Percentiles rank a stretch among this genome's conserved stretches.
Evolutionary conservation across 2,329 filamentous ascomycete genomes (phyloP).

Genomic region (Fusarium papillatum): DNA sequence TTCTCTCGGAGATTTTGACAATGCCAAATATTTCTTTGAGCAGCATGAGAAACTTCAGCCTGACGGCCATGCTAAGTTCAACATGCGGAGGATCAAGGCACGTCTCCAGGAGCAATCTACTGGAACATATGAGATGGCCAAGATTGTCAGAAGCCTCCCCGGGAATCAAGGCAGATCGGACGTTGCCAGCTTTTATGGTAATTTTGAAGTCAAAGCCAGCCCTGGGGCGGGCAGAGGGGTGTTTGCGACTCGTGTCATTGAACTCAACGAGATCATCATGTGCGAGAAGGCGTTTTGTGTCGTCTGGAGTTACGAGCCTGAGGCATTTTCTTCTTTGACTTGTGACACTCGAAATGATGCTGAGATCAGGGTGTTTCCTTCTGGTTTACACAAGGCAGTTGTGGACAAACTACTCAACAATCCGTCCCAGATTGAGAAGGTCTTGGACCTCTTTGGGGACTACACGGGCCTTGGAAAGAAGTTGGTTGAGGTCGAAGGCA

Average conservation of each 20-base stretch:
- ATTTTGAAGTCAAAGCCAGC: slow-evolving; percentile 45
- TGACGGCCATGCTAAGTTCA: slow-evolving; percentile 24
- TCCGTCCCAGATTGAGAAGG: slow-evolving; percentile 35
- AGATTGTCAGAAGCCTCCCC: slow-evolving; percentile 37
- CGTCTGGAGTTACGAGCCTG: slow-evolving; percentile 47
- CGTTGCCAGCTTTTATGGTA: slow-evolving; percentile 42
- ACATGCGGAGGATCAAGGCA: slow-evolving; percentile 33
- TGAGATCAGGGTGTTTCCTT: slow-evolving; percentile 46
- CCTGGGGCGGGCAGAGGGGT: slow-evolving; percentile 50
- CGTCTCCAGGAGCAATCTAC: slow-evolving; percentile 43
- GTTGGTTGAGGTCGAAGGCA: slow-evolving; percentile 41
- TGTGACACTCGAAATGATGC: slow-evolving; percentile 48
- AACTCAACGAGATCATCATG: slow-evolving; percentile 47
- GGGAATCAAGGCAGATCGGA: slow-evolving; percentile 47
- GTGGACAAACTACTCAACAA: slow-evolving; percentile 45
- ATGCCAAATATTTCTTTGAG: slow-evolving; percentile 42
- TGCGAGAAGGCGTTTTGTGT: slow-evolving; percentile 52
- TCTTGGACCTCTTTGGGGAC: slow-evolving; percentile 44
- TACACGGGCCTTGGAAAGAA: slow-evolving; percentile 39
- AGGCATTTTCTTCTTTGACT: slow-evolving; percentile 47
- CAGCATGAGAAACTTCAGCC: slow-evolving; percentile 43
- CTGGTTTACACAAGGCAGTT: slow-evolving; percentile 47
- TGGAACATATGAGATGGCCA: slow-evolving; percentile 41
- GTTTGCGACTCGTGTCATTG: slow-evolving; percentile 50
- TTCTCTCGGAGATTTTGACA: slow-evolving; percentile 40